Evolutionary conservation across 768 basidiomycete genomes (phyloP), one percentile per base, ranked within the genome.

Genomic region (Termitomyces sp.): DNA sequence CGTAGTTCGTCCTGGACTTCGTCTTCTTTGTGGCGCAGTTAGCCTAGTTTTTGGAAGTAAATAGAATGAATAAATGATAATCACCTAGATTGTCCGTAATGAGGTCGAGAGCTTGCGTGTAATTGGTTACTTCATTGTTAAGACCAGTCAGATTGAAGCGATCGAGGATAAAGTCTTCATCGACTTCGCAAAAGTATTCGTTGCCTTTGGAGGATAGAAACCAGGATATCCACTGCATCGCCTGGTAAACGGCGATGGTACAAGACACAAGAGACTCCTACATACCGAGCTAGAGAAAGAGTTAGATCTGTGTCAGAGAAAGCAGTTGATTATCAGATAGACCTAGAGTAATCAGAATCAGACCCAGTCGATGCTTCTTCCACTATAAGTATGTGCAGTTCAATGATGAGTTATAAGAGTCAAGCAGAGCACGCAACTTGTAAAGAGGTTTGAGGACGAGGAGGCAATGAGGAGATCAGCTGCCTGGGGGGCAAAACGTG

Each of bases 111-210:
- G 97, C 97, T 63, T 96, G 89, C 0, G 88, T 73, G 64, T 99
- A 99, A 72, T 97, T 94, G 57, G 93, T 82, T 6, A 98, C 93
- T 69, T 98, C 97, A 60, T 89, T 91, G 73, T 98, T 97, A 50
- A 98, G 80, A 4, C 97, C 96, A 2, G 97, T 99, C 53, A 99
- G 78, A 72, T 99, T 98, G 82, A 99, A 98, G 50, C 95, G 84
- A 73, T 98, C 96, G 53, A 97, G 80, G 64, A 99, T 98, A 70
- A 98, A 98, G 72, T 98, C 96, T 66, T 98, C 97, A 68, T 98
- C 97, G 58, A 98, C 94, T 76, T 98, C 95, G 70, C 96, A 97
- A 66, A 98, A 98, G 76, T 99, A 99, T 75, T 99, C 97, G 69
- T 99, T 98, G 54, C 97, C 95, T 69, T 97, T 97, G 18, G 93